These are phyloP conservation scores for Simmondsia chinensis DNA, from an alignment of 148 eudicot species.

Conservation along the genomic window DNA sequence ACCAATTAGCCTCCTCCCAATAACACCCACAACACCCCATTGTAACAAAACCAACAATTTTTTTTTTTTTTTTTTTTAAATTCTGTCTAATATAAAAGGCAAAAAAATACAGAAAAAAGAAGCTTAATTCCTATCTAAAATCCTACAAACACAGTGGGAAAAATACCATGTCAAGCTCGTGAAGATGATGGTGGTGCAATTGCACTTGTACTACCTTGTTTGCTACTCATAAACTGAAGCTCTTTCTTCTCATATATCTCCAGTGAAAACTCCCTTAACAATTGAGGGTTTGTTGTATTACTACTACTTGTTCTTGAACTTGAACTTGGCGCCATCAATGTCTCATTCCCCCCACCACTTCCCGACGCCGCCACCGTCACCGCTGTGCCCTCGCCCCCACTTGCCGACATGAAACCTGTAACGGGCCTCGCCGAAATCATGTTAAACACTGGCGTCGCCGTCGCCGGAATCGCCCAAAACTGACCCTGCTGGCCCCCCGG, in stretches of 20 bases:
- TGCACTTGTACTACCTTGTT: slow-evolving; percentile 16
- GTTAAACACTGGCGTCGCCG: slow-evolving; percentile 40
- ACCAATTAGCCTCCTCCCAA: too few relatives aligned
- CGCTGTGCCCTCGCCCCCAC: slow-evolving; percentile 2
- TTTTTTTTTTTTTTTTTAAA: too few relatives aligned
- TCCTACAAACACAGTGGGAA: too few relatives aligned
- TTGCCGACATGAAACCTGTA: slow-evolving; percentile 17
- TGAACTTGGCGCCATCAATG: slow-evolving; percentile 36
- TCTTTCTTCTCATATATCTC: slow-evolving; percentile 62
- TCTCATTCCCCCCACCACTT: slow-evolving; percentile 1
- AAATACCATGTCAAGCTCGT: slow-evolving; percentile 14
- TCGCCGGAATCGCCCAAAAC: slow-evolving; percentile 66
- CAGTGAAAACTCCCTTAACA: slow-evolving; percentile 59
- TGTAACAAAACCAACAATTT: too few relatives aligned
- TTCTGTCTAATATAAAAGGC: too few relatives aligned
- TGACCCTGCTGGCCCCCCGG: slow-evolving; percentile 37
- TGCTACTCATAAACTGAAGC: slow-evolving; percentile 80
- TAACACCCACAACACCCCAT: too few relatives aligned
- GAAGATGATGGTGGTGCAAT: slow-evolving; percentile 15
- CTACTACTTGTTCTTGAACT: slow-evolving; percentile 8
- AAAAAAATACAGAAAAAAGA: background rate
- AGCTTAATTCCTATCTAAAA: slow-evolving; percentile 3
- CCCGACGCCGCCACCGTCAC: slow-evolving; percentile 14
- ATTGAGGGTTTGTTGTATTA: slow-evolving; percentile 11
- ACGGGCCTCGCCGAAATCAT: slow-evolving; percentile 38